Base-by-base conservation (phyloP, 768 basidiomycete species). In the Megacollybia marginata region DNA sequence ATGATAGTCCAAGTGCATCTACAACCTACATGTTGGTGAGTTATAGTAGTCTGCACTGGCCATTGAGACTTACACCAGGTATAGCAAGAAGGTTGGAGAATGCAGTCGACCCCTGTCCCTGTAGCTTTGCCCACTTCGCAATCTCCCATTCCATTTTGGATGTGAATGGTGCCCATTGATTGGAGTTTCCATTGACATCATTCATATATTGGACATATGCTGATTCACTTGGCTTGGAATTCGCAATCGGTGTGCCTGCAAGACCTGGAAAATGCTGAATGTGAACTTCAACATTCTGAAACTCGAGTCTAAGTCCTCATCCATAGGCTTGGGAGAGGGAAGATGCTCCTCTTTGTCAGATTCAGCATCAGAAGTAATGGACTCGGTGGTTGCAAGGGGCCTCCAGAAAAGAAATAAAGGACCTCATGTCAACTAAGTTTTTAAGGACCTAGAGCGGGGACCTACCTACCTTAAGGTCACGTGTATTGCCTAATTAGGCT, bases 1-100 rank as follows among this genome's bases (percentile, higher is more conserved):
- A 28, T 6, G 23, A 28, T 28, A 28, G 23, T 28, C 23, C 6
- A 6, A 28, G 23, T 28, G 23, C 23, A 28, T 28, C 23, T 6
- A 28, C 23, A 28, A 28, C n/a, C n/a, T n/a, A n/a, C n/a, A n/a
- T 28, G 23, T 28, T 28, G 23, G 23, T 28, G 23, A 28, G 23
- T 6, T 28, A 28, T 28, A 28, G 2, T 33, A 28, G 19, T 2
- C 15, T 3, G 6, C n/a, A 33, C 34, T 47, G 46, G 34, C 12
- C 48, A 23, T 18, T 19, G 5, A 18, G 33, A 65, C 67, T 45
- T 56, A 71, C 69, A 9, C 64, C 71, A 2, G 67, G 57, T 48
- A 76, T 74, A 2, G 46, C 51, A 4, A 75, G 53, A 0, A 75
- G 49, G 1, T 74, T 69, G 0, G 64, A 53, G 15, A 73, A 55